phyloP scores from a whole-genome alignment of 2,329 filamentous ascomycete species.

The Nemania sp. region DNA sequence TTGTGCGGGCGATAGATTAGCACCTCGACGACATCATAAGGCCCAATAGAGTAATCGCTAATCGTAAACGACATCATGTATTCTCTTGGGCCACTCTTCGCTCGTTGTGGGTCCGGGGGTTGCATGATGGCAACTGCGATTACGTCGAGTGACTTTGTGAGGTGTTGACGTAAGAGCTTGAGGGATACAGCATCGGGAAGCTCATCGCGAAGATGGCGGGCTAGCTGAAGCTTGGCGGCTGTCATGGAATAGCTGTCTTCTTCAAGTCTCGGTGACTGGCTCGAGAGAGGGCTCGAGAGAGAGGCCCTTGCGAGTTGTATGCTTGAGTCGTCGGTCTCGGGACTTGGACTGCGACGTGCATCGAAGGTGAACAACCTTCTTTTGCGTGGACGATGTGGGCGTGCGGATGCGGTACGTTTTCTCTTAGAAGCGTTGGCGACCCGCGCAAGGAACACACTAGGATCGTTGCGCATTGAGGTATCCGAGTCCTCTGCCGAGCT shows the following conservation, averaged over 20 bases:
- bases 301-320: constrained; percentile 36
- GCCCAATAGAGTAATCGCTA: constrained; percentile 59
- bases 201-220: constrained; percentile 51
- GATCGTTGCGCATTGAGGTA: constrained; percentile 24
- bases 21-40: constrained; percentile 56
- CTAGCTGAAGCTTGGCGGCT: constrained; percentile 51
- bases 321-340: constrained; percentile 33
- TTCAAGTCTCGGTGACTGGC: constrained; percentile 32
- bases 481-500: constrained; percentile 23
- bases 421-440: constrained; percentile 30
- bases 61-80: constrained; percentile 63
- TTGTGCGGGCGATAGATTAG: constrained; percentile 64
- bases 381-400: constrained; percentile 16
- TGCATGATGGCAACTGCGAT: constrained; percentile 58
- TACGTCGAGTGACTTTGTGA: constrained; percentile 56
- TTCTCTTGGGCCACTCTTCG: constrained; percentile 62
- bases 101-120: constrained; percentile 56
- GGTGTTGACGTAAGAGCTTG: constrained; percentile 54
- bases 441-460: constrained; percentile 37
- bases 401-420: constrained; percentile 20
- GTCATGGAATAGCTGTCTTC: constrained; percentile 40
- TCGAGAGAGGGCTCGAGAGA: constrained; percentile 32
- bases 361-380: constrained; percentile 22
- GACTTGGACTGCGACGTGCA: constrained; percentile 18
- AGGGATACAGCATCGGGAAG: constrained; percentile 59